Conservation (phyloP, 2,329 filamentous ascomycete species). For the Eutypella sp. region DNA sequence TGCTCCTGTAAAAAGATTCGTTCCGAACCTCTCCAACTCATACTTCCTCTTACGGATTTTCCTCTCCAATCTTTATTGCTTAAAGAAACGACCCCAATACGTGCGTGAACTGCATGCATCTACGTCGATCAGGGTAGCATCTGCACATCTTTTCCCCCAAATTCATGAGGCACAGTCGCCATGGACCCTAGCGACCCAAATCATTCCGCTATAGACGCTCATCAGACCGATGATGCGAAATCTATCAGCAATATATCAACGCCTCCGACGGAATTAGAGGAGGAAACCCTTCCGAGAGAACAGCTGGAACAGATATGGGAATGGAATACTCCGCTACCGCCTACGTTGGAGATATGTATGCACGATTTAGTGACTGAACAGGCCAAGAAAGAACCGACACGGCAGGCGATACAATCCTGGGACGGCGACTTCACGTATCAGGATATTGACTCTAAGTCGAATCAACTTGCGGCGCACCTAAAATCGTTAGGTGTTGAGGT, state of each 20-base stretch:
- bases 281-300: slow-evolving; percentile 22
- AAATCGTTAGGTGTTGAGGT: slow-evolving; percentile 28
- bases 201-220: background rate
- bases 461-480: slow-evolving; percentile 36
- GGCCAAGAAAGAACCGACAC: slow-evolving; percentile 31
- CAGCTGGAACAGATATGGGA: slow-evolving; percentile 41
- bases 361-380: slow-evolving; percentile 41
- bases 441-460: slow-evolving; percentile 39
- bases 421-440: slow-evolving; percentile 43
- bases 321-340: slow-evolving; percentile 40
- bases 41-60: background rate
- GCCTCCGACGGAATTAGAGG: slow-evolving; percentile 24
- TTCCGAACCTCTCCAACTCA: background rate
- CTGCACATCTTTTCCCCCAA: no score
- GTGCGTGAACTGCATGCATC: no score
- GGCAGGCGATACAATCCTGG: slow-evolving; percentile 44
- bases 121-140: no score
- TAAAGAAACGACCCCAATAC: no score
- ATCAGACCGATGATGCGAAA: slow-evolving; percentile 14
- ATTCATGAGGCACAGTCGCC: no score
- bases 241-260: slow-evolving; percentile 18
- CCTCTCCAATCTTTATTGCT: no score
- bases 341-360: slow-evolving; percentile 37
- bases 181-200: no score
- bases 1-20: background rate